A percentile compares a stretch with the other conserved stretches of the same genome.
Evolutionary conservation across 2,329 filamentous ascomycete species (phyloP).

Genomic region (Periconia sp.): DNA sequence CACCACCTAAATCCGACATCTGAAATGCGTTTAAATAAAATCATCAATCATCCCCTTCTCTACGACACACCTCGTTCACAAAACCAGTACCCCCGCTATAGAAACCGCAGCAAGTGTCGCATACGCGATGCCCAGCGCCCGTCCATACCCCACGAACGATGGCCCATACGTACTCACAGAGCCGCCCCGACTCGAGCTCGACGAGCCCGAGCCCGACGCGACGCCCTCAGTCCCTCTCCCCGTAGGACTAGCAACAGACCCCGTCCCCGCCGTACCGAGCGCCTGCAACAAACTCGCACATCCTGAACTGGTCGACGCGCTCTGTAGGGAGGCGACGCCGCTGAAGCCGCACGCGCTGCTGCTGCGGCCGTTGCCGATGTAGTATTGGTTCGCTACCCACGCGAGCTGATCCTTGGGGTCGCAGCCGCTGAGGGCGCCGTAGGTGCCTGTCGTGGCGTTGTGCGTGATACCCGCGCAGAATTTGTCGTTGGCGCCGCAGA

Average conservation of each 20-base stretch:
- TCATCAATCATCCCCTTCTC: neutral
- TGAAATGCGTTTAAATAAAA: no score
- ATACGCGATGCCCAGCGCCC: conserved; percentile 22
- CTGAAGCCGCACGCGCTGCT: conserved; percentile 69
- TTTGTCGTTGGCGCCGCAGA: conserved; percentile 61
- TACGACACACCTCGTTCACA: conserved; percentile 8
- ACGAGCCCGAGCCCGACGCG: conserved; percentile 14
- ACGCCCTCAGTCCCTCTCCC: conserved; percentile 17
- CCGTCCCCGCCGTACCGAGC: conserved; percentile 63
- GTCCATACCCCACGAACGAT: conserved; percentile 29
- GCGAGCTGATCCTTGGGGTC: conserved; percentile 68
- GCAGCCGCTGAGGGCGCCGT: conserved; percentile 78
- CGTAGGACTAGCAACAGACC: conserved; percentile 48
- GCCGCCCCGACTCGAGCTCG: conserved; percentile 23
- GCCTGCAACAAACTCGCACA: conserved; percentile 63
- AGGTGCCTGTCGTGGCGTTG: conserved; percentile 68
- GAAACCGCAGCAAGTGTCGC: conserved; percentile 21
- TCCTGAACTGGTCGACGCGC: conserved; percentile 47
- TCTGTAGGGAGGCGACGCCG: conserved; percentile 62
- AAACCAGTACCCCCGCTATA: conserved; percentile 29
- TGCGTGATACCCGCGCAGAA: conserved; percentile 68
- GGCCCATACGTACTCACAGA: conserved; percentile 22
- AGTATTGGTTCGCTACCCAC: conserved; percentile 73
- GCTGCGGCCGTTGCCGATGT: conserved; percentile 52
- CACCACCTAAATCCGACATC: no score